Percentiles rank a stretch among this genome's conserved stretches.
Evolutionary conservation across 2,329 filamentous ascomycete genomes (phyloP).

Genomic region (Fusarium guadeloupense): DNA sequence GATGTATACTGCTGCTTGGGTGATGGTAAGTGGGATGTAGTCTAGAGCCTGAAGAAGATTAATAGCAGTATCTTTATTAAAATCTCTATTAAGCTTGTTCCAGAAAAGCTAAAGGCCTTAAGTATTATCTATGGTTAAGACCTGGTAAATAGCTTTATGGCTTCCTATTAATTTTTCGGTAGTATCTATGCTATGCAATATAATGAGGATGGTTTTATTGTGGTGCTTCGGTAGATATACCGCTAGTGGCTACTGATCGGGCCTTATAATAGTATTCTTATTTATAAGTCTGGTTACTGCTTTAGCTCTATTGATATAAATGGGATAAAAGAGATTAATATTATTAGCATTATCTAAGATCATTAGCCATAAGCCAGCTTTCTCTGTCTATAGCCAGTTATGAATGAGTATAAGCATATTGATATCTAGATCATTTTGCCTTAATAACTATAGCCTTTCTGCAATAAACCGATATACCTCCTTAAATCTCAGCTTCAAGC

Average conservation of each 20-base stretch:
- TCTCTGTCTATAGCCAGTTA: conserved; percentile 41
- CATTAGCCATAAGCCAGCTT: conserved; percentile 36
- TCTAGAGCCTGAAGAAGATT: conserved; percentile 38
- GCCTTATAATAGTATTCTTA: not conserved
- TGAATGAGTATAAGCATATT: conserved; percentile 47
- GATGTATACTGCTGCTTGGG: conserved; percentile 45
- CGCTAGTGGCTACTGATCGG: not conserved
- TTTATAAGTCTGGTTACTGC: not conserved
- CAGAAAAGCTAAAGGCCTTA: conserved; percentile 22
- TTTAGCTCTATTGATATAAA: not conserved
- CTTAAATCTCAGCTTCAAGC: conserved; percentile 47
- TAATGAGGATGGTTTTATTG: conserved; percentile 32
- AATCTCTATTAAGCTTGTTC: conserved; percentile 16
- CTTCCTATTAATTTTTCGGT: conserved; percentile 22
- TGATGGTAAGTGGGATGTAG: conserved; percentile 45
- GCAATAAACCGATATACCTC: conserved; percentile 50
- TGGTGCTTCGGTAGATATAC: conserved; percentile 24
- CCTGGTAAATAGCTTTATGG: conserved; percentile 1
- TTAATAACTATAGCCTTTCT: conserved; percentile 42
- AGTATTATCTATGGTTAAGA: conserved; percentile 20
- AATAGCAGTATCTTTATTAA: not conserved
- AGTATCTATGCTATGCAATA: conserved; percentile 19
- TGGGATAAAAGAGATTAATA: conserved; percentile 7
- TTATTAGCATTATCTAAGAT: conserved; percentile 38
- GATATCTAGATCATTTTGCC: conserved; percentile 42